Conservation (phyloP, 176 grass and related monocot genomes). For the Leersia perrieri region DNA sequence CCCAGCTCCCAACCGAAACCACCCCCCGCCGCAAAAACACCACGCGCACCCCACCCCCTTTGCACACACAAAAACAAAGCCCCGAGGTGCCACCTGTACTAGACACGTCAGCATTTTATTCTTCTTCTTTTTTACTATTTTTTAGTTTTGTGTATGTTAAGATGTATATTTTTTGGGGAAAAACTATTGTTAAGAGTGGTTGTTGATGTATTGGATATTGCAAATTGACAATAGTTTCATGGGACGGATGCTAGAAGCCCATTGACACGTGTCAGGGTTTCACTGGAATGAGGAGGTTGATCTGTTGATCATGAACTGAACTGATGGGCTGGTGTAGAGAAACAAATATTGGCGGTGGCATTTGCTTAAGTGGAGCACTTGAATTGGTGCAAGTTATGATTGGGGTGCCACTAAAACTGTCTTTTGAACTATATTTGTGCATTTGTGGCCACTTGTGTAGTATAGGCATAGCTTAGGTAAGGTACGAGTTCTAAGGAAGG, state of each 20-base stretch:
- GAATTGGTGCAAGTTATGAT: neutral
- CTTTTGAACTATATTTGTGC: neutral
- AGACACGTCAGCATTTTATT: too few species aligned
- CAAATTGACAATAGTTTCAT: too few species aligned
- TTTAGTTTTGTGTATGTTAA: too few species aligned
- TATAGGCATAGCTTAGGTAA: too few species aligned
- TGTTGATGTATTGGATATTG: too few species aligned
- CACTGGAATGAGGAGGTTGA: neutral
- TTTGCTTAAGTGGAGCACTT: constrained; percentile 13
- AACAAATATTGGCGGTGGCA: neutral
- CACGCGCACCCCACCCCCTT: neutral
- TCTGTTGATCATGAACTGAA: neutral
- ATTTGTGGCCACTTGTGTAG: neutral
- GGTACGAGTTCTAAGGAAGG: neutral
- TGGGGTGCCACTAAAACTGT: neutral
- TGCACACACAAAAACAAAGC: neutral
- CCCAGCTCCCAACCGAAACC: constrained; percentile 9
- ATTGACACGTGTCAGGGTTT: neutral
- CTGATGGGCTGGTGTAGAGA: neutral
- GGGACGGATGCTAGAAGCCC: neutral
- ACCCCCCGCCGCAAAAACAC: neutral
- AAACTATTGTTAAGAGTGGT: too few species aligned
- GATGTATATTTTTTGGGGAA: too few species aligned
- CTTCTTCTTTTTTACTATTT: too few species aligned
- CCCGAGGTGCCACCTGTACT: too few species aligned